phyloP scores from a whole-genome alignment of 2,329 filamentous ascomycete species.

The Penicillium fuscoglaucum region DNA sequence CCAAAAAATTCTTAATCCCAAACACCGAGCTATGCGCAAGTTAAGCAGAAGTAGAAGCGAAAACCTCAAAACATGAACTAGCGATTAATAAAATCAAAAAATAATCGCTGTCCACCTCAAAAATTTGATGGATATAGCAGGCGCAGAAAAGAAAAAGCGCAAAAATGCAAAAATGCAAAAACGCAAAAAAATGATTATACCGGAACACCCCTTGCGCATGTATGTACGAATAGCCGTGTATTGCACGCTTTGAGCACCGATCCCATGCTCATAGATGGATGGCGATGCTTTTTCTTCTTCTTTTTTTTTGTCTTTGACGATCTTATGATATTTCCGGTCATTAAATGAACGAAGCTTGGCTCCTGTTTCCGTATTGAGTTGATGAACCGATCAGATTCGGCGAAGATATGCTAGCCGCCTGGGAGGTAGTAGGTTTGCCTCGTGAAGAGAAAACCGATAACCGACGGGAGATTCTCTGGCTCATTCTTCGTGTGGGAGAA shows the following conservation, averaged over 20 bases:
- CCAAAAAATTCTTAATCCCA: slow-evolving; percentile 5
- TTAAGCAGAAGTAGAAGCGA: neutral
- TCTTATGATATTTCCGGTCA: neutral
- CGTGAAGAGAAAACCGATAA: slow-evolving; percentile 28
- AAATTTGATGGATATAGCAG: neutral
- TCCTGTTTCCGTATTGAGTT: slow-evolving; percentile 24
- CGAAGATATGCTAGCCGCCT: slow-evolving; percentile 32
- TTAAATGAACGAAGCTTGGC: slow-evolving; percentile 19
- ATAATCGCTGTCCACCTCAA: neutral
- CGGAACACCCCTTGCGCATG: slow-evolving; percentile 1
- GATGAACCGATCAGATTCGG: slow-evolving; percentile 39
- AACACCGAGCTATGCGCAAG: slow-evolving; percentile 25
- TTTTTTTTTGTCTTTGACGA: neutral
- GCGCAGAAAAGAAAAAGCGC: neutral
- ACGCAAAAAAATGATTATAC: neutral
- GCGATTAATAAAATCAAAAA: neutral
- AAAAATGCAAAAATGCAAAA: neutral
- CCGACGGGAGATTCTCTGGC: slow-evolving; percentile 27
- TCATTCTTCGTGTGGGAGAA: slow-evolving; percentile 24
- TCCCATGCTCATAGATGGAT: neutral
- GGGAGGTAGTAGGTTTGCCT: slow-evolving; percentile 12
- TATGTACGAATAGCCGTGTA: slow-evolving; percentile 2
- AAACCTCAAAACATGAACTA: neutral
- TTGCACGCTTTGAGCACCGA: neutral
- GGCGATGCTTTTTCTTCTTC: neutral